Evolutionary conservation across 805 yeast species (phyloP), one percentile per base, ranked within the genome.

Genomic region (Candida lessepsii): DNA sequence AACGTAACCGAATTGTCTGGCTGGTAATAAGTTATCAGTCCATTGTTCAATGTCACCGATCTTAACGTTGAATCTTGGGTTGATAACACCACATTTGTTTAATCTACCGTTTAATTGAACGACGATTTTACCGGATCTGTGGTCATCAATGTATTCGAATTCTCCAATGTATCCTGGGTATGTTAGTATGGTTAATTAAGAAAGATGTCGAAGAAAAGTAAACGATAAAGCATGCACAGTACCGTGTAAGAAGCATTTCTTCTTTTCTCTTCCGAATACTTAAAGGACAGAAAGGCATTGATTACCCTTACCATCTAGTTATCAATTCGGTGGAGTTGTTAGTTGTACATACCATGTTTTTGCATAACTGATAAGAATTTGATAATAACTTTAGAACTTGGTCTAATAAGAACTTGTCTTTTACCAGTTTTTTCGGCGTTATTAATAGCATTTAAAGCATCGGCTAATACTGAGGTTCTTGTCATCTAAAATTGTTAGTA

Each of bases 361-460:
- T 90, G 98, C 86, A 90, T 89, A 61, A 90, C 98, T 65, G 87
- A 79, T 73, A 90, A 80, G 76, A 88, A 90, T 76, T 88, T 90
- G 83, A 90, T 81, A 76, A 90, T 89, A 61, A 90, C 98, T 85
- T 90, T 90, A 67, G 97, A 90, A 39, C 97, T 88, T 54, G 98
- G 98, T 82, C 97, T 86, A 75, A 90, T 83, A 71, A 90, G 76
- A 64, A 90, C 97, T 79, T 90, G 98, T 78, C 98, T 86, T 83
- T 90, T 90, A 74, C 98, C 98, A 74, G 96, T 83, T 80, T 89
- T 90, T 79, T 90, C 96, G 75, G 98, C 98, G 76, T 90, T 90
- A 89, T 89, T 88, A 75, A 90, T 90, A 64, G 96, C 83, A 78
- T 90, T 90, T 65, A 90, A 84, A 67, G 97, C 97, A 78, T 90